phyloP scores from a whole-genome alignment of 768 basidiomycete genomes.

The Suillus occidentalis region DNA sequence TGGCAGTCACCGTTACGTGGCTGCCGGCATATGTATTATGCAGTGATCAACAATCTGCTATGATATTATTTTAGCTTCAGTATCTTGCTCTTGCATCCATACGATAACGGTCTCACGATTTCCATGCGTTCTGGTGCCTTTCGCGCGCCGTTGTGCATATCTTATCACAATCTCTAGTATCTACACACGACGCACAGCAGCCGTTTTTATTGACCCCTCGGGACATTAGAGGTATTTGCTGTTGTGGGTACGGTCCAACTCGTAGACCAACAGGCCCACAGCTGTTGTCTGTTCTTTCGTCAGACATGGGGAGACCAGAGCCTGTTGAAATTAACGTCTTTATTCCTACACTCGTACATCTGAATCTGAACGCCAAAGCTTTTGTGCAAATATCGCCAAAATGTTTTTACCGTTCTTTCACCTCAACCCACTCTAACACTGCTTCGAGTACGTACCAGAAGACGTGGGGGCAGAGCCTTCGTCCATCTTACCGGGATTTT shows the following conservation, averaged over 20 bases:
- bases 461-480: conserved; percentile 44
- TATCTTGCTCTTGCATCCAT: too few relatives aligned
- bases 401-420: background rate
- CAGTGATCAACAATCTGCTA: too few relatives aligned
- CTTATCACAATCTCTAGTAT: background rate
- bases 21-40: too few relatives aligned
- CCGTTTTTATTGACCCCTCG: background rate
- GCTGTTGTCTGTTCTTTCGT: too few relatives aligned
- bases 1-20: too few relatives aligned
- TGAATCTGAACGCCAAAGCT: background rate
- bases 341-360: background rate
- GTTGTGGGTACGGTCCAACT: too few relatives aligned
- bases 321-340: background rate
- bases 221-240: too few relatives aligned
- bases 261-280: too few relatives aligned
- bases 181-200: background rate
- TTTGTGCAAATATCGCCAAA: background rate
- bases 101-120: background rate
- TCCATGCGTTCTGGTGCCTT: background rate
- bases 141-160: background rate
- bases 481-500: conserved; percentile 44
- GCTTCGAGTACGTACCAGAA: conserved; percentile 67
- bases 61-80: too few relatives aligned
- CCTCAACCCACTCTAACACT: conserved; percentile 44
- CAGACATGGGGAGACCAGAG: background rate